Conservation (phyloP, 78 protist genomes). For the Monocercomonoides exilis region DNA sequence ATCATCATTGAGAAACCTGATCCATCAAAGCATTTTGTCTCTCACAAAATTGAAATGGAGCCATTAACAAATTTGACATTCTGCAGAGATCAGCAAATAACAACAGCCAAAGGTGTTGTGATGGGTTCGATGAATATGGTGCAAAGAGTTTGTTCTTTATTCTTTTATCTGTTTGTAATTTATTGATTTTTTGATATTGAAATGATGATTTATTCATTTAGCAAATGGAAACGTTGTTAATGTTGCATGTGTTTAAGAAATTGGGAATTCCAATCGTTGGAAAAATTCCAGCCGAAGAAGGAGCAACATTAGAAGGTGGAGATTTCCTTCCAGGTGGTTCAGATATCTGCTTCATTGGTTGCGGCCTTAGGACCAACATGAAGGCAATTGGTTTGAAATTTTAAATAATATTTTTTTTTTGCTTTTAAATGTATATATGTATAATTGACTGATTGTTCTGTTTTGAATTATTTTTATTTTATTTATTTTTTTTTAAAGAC, state of each 20-base stretch:
- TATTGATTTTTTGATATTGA: too few species aligned
- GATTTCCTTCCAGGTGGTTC: constrained; percentile 24
- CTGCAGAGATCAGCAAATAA: constrained; percentile 33
- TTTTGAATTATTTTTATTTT: too few species aligned
- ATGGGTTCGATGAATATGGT: neutral
- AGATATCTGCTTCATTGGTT: constrained; percentile 20
- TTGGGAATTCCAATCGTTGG: constrained; percentile 23
- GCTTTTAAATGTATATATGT: too few species aligned
- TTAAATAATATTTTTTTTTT: neutral
- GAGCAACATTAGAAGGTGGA: constrained; percentile 24
- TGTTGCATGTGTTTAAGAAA: constrained; percentile 24
- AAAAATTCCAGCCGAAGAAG: neutral
- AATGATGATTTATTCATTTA: neutral
- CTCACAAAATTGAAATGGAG: neutral
- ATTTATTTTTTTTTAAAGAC: neutral
- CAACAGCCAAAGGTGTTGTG: constrained; percentile 27
- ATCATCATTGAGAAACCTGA: neutral
- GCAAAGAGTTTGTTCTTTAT: constrained; percentile 3
- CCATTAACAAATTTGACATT: constrained; percentile 28
- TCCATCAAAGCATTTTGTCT: neutral
- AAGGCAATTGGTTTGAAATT: constrained; percentile 10
- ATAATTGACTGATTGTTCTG: too few species aligned
- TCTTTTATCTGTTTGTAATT: too few species aligned
- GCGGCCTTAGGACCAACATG: constrained; percentile 19
- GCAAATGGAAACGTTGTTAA: neutral